Evolutionary conservation across 352 stramenopile genomes (phyloP).

Genomic region (Pythium diclinum): DNA sequence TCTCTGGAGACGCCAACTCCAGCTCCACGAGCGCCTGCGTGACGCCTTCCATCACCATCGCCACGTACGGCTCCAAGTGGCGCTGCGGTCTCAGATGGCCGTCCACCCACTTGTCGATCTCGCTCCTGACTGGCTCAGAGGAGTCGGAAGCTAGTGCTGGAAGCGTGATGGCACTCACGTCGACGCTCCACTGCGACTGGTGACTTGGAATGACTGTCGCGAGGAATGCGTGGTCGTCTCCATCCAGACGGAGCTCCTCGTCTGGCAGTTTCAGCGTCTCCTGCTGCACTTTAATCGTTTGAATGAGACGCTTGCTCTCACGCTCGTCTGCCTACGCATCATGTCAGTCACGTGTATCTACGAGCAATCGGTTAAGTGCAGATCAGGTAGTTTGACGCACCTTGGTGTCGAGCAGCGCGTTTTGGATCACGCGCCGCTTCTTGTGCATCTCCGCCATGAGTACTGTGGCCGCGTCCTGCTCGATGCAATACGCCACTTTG

Average conservation of each 20-base stretch:
- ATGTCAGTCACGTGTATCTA: background rate
- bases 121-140: background rate
- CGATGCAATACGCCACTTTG: constrained; percentile 52
- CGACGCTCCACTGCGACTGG: constrained; percentile 55
- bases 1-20: constrained; percentile 37
- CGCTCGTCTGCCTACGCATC: constrained; percentile 32
- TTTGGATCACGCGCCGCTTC: constrained; percentile 63
- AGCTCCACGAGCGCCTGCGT: constrained; percentile 41
- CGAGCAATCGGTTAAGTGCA: too few relatives aligned
- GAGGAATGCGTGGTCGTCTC: constrained; percentile 41
- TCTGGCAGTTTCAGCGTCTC: constrained; percentile 34
- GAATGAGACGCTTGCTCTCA: constrained; percentile 51
- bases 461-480: constrained; percentile 36
- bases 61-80: constrained; percentile 49
- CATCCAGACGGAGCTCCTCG: constrained; percentile 35
- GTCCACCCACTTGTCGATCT: constrained; percentile 21
- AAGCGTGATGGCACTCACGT: constrained; percentile 30
- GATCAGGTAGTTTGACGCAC: background rate
- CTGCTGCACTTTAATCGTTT: constrained; percentile 34
- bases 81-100: constrained; percentile 28
- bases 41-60: constrained; percentile 35
- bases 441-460: constrained; percentile 68
- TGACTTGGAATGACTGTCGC: constrained; percentile 26
- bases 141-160: background rate
- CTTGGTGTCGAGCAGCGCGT: constrained; percentile 46